A percentile compares a stretch with the other conserved stretches of the same genome.
These are phyloP conservation scores for Pythium rhizo-oryzae DNA, from an alignment of 352 stramenopile genomes.

Conservation along the genomic window DNA sequence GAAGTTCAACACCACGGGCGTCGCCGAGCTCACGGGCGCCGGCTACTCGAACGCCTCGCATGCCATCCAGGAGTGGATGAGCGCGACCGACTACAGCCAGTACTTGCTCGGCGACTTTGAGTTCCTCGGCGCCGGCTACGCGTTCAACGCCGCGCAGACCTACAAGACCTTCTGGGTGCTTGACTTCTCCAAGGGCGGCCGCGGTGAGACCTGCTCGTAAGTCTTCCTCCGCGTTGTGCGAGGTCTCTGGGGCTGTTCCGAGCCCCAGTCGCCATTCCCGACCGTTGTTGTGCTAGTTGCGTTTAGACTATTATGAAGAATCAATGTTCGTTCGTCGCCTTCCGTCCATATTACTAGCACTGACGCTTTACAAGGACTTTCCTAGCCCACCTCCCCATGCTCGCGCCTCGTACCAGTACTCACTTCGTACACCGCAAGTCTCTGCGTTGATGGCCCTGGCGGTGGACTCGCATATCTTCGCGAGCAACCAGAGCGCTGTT, in stretches of 20 bases:
- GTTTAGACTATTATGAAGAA: too few relatives aligned
- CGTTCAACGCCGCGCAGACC: slow-evolving; percentile 25
- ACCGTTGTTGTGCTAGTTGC: too few relatives aligned
- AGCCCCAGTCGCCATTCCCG: too few relatives aligned
- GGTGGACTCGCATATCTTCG: too few relatives aligned
- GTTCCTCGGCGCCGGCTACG: slow-evolving; percentile 36
- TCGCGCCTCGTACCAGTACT: too few relatives aligned
- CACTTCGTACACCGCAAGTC: too few relatives aligned
- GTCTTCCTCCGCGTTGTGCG: too few relatives aligned
- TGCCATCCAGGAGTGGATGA: slow-evolving; percentile 33
- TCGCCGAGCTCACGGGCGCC: slow-evolving; percentile 35
- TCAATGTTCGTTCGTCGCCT: background rate
- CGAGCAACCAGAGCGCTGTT: too few relatives aligned
- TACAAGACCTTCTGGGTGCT: slow-evolving; percentile 37
- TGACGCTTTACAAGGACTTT: too few relatives aligned
- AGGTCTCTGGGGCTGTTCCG: too few relatives aligned
- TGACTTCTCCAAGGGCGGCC: slow-evolving; percentile 28
- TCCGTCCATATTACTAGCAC: background rate
- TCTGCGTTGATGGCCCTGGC: too few relatives aligned
- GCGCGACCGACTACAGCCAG: slow-evolving; percentile 14
- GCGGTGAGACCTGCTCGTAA: slow-evolving; percentile 21
- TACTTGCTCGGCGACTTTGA: slow-evolving; percentile 35
- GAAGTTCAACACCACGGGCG: slow-evolving; percentile 36
- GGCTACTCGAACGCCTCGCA: slow-evolving; percentile 28
- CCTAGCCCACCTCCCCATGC: too few relatives aligned